Percentiles rank a stretch among this genome's conserved stretches.
Conservation (phyloP, 2,329 filamentous ascomycete species). For the Capronia epimyces region DNA sequence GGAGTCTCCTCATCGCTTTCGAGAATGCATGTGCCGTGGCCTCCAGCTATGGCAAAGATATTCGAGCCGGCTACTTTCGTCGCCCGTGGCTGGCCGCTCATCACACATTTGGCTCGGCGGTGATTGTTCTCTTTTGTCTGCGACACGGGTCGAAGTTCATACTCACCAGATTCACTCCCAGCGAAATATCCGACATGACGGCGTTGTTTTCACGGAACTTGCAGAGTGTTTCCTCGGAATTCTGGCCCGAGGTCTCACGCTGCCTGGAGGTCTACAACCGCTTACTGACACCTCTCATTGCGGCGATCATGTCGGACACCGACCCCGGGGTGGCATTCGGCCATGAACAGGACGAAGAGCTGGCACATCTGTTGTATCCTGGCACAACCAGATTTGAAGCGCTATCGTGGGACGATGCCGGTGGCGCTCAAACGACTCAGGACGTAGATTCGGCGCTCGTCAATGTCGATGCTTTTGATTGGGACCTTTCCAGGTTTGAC, state of each 20-base stretch:
- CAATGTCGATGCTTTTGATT: conserved; percentile 2
- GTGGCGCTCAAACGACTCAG: neutral
- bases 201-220: conserved; percentile 29
- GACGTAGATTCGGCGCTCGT: neutral
- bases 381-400: conserved; percentile 4
- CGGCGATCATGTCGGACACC: conserved; percentile 19
- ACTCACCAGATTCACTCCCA: conserved; percentile 13
- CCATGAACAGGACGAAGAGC: conserved; percentile 3
- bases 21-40: conserved; percentile 9
- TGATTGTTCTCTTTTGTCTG: conserved; percentile 27
- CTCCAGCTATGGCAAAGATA: conserved; percentile 6
- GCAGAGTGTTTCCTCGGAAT: conserved; percentile 25
- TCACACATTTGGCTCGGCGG: conserved; percentile 15
- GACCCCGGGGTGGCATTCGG: neutral
- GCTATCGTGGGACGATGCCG: neutral
- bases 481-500: conserved; percentile 4
- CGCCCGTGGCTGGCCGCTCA: conserved; percentile 18
- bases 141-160: conserved; percentile 26
- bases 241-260: conserved; percentile 28
- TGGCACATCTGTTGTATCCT: conserved; percentile 4
- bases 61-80: conserved; percentile 12
- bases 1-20: conserved; percentile 13
- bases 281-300: conserved; percentile 27
- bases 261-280: conserved; percentile 18
- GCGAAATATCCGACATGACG: conserved; percentile 27